Evolutionary conservation across 331 rosid species (phyloP).

Genomic region (Acacia concinna): DNA sequence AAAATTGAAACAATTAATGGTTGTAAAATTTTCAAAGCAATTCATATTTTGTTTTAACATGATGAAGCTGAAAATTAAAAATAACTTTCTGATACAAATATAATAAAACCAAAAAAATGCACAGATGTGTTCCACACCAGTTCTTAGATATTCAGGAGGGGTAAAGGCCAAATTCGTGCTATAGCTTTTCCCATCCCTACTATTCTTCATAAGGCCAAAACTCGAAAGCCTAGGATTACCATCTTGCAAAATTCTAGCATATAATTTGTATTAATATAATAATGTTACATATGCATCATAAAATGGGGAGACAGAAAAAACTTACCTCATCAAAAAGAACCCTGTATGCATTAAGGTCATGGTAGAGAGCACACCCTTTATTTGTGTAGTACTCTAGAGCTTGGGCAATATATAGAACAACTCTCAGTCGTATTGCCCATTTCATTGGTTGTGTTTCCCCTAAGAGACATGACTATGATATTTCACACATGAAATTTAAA

Average conservation of each 20-base stretch:
- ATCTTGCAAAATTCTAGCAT: slow-evolving; percentile 57
- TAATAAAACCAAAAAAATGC: neutral
- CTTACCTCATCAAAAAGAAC: slow-evolving; percentile 75
- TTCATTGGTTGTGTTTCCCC: slow-evolving; percentile 86
- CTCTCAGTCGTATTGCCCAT: slow-evolving; percentile 83
- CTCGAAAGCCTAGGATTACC: slow-evolving; percentile 79
- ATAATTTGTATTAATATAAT: slow-evolving; percentile 24
- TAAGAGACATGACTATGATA: slow-evolving; percentile 30
- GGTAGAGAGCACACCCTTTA: slow-evolving; percentile 80
- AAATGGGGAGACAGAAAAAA: slow-evolving; percentile 19
- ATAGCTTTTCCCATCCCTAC: slow-evolving; percentile 88
- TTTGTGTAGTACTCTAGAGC: slow-evolving; percentile 85
- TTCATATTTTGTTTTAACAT: slow-evolving; percentile 11
- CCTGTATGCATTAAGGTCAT: slow-evolving; percentile 83
- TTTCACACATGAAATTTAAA: neutral
- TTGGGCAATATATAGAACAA: slow-evolving; percentile 86
- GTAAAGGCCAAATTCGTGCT: slow-evolving; percentile 90
- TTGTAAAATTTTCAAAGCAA: neutral
- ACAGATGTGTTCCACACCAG: slow-evolving; percentile 48
- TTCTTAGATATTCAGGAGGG: slow-evolving; percentile 86
- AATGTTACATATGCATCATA: neutral
- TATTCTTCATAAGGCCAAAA: slow-evolving; percentile 84
- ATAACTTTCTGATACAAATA: slow-evolving; percentile 4
- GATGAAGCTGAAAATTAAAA: neutral
- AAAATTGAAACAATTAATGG: slow-evolving; percentile 10